A percentile compares a stretch with the other conserved stretches of the same genome.
phyloP scores from a whole-genome alignment of 306 rosid genomes.

The Casuarina cunninghamiana region DNA sequence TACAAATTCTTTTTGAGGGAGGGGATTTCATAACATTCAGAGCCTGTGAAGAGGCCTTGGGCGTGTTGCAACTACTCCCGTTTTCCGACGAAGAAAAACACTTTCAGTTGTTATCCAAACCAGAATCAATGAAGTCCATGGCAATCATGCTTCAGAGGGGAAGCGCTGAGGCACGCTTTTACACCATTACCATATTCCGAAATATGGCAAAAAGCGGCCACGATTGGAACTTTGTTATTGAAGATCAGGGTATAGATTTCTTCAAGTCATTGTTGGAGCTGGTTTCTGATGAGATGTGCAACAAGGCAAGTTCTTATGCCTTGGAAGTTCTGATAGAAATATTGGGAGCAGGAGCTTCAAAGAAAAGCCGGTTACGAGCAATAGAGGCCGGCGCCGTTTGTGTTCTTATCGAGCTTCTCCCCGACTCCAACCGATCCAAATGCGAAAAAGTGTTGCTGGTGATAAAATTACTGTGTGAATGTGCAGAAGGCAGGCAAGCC shows the following conservation, averaged over 20 bases:
- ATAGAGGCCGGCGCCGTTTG: constrained; percentile 58
- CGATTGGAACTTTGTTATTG: constrained; percentile 40
- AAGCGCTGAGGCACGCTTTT: constrained; percentile 41
- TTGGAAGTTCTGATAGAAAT: constrained; percentile 45
- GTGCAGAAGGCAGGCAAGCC: constrained; percentile 55
- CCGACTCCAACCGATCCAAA: constrained; percentile 38
- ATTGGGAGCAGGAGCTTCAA: constrained; percentile 18
- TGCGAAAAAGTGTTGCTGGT: constrained; percentile 42
- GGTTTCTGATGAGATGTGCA: constrained; percentile 46
- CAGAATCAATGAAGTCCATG: constrained; percentile 37
- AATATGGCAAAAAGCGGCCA: constrained; percentile 27
- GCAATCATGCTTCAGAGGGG: constrained; percentile 47
- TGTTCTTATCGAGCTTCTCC: constrained; percentile 46
- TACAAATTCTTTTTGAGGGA: constrained; percentile 29
- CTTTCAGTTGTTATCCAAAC: constrained; percentile 27
- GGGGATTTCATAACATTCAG: constrained; percentile 41
- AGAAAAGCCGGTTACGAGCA: constrained; percentile 43
- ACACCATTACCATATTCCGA: constrained; percentile 37
- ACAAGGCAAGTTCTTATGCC: constrained; percentile 44
- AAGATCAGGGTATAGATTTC: constrained; percentile 47
- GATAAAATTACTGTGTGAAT: constrained; percentile 40
- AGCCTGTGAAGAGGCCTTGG: constrained; percentile 55
- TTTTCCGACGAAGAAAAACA: constrained; percentile 17
- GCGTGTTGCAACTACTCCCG: constrained; percentile 37
- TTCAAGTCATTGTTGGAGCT: constrained; percentile 55